Conservation (phyloP, 805 yeast genomes). For the Sungouiella blattae region DNA sequence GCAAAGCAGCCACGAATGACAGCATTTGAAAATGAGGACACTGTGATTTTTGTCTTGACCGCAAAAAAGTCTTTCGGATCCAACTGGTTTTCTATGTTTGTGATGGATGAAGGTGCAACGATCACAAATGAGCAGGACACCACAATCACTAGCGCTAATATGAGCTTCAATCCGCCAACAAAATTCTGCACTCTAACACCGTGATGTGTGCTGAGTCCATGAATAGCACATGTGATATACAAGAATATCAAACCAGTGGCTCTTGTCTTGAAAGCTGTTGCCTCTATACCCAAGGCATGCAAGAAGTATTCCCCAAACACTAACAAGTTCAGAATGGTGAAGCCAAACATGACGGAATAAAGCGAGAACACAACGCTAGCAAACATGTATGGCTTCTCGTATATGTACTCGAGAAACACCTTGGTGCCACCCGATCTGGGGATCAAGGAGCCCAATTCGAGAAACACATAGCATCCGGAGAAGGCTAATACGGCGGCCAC, state of each 20-base stretch:
- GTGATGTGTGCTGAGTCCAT: constrained; percentile 55
- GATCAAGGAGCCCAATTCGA: constrained; percentile 67
- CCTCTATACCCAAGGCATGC: constrained; percentile 41
- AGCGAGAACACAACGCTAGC: constrained; percentile 49
- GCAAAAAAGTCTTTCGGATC: constrained; percentile 27
- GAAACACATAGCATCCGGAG: constrained; percentile 61
- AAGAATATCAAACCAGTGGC: constrained; percentile 28
- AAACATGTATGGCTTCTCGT: constrained; percentile 55
- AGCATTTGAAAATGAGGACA: constrained; percentile 51
- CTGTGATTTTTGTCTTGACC: constrained; percentile 30
- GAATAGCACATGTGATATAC: constrained; percentile 37
- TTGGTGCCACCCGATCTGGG: constrained; percentile 78
- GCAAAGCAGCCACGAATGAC: constrained; percentile 57
- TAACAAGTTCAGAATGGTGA: constrained; percentile 51
- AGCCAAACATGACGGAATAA: constrained; percentile 52
- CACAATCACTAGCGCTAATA: constrained; percentile 51
- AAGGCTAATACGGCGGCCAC: constrained; percentile 60
- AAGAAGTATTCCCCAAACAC: constrained; percentile 61
- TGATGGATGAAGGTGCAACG: constrained; percentile 42
- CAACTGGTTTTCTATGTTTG: constrained; percentile 44
- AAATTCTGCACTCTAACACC: constrained; percentile 62
- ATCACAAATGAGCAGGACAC: constrained; percentile 57
- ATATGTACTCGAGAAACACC: constrained; percentile 66
- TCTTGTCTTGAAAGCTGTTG: constrained; percentile 33
- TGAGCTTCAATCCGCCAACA: constrained; percentile 59